A percentile compares a stretch with the other conserved stretches of the same genome.
phyloP scores from a whole-genome alignment of 176 grass and related monocot species.

The Avena eriantha region DNA sequence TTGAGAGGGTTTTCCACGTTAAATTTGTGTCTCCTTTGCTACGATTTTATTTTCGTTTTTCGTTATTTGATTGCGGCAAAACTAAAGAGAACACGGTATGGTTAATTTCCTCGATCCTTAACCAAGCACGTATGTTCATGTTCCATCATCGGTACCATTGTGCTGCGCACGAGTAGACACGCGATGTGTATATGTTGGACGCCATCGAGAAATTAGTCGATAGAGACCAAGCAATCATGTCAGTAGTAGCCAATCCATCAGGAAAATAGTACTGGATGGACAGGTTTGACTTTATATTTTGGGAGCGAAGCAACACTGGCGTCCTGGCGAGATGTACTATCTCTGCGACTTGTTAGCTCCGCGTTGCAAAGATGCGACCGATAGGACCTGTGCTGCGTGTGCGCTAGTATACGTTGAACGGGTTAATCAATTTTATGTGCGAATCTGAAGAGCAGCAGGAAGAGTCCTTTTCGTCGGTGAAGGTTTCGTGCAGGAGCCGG shows the following conservation, averaged over 20 bases:
- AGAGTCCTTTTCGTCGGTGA: not conserved
- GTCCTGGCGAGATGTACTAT: too few relatives aligned
- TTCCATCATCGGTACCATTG: not conserved
- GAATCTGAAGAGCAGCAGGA: not conserved
- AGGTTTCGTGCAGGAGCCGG: not conserved
- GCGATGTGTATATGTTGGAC: not conserved
- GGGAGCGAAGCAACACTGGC: not conserved
- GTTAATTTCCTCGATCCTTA: too few relatives aligned
- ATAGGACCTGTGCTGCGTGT: not conserved
- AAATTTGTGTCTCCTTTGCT: too few relatives aligned
- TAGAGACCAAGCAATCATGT: not conserved
- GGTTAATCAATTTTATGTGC: not conserved
- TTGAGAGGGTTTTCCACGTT: too few relatives aligned
- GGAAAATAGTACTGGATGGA: not conserved
- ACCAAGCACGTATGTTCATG: not conserved
- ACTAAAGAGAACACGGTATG: too few relatives aligned
- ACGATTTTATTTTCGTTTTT: too few relatives aligned
- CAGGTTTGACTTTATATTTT: not conserved
- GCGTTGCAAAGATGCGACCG: not conserved
- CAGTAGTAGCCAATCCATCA: not conserved
- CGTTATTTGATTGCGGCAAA: too few relatives aligned
- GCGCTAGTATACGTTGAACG: not conserved
- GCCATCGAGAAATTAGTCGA: not conserved
- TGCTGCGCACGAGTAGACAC: too few relatives aligned
- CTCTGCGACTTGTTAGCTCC: not conserved